Conservation (phyloP, 257 asterid genomes). For the Nicotiana obtusifolia region DNA sequence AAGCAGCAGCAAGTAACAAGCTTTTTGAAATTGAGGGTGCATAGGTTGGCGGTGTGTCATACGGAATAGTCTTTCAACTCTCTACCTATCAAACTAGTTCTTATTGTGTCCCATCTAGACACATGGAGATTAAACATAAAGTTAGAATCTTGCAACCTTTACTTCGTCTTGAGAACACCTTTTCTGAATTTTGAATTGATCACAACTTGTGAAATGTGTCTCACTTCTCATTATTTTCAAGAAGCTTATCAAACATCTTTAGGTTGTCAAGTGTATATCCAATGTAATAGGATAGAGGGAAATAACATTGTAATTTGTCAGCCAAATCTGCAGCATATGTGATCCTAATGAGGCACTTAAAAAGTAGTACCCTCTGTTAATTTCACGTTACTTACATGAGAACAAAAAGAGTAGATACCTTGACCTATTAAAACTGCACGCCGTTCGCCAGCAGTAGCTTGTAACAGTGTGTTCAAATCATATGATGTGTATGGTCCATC, state of each 20-base stretch:
- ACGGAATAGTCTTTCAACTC: not conserved
- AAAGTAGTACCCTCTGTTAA: not conserved
- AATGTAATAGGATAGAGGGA: not conserved
- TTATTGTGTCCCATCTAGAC: not conserved
- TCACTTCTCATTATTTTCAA: not conserved
- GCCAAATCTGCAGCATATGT: not conserved
- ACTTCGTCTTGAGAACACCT: not conserved
- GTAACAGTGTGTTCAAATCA: slow-evolving; percentile 82
- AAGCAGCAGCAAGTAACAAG: not conserved
- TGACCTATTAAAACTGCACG: slow-evolving; percentile 86
- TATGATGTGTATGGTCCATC: slow-evolving; percentile 98
- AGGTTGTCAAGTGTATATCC: not conserved
- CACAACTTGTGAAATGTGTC: not conserved
- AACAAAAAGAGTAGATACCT: slow-evolving; percentile 39
- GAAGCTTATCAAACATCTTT: not conserved
- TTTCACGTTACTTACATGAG: not conserved
- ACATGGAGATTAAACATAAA: not conserved
- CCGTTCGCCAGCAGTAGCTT: slow-evolving; percentile 98
- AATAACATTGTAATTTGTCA: not conserved
- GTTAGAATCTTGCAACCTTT: not conserved
- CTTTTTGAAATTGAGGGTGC: not conserved
- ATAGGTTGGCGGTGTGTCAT: not conserved
- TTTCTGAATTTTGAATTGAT: not conserved
- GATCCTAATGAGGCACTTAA: not conserved
- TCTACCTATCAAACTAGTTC: not conserved